Evolutionary conservation across 371 early-diverging fungal genomes (phyloP), one percentile per base, ranked within the genome.

Genomic region (Mucor velutinosus): DNA sequence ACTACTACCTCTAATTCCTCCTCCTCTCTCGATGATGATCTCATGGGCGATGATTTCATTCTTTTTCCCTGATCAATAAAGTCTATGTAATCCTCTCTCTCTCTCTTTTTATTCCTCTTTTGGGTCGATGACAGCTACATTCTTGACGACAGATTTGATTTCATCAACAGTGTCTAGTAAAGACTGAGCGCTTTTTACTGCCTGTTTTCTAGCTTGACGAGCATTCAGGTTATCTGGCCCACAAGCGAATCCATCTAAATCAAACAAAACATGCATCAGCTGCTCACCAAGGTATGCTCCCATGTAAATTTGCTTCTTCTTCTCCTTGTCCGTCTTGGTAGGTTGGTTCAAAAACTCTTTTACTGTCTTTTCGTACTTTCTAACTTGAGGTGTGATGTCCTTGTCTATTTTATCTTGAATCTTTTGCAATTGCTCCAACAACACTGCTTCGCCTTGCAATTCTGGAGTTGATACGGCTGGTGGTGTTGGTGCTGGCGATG

Each of bases 81-180:
- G 19, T 41, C n/a, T 53, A 21, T 51, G 14, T 33, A 4, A 33
- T 33, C 1, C 33, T 19, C 19, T 61, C 32, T 21, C 29, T 60
- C 21, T 32, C 37, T 62, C 15, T 32, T 2, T 60, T 60, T 53
- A 35, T 58, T 35, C 32, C 35, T 58, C 19, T 23, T 58, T 17
- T 58, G 39, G 19, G 29, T 59, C 30, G 19, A 53, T 39, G 4
- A 55, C 43, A 25, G 19, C 19, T 35, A 57, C 39, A 64, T 61
- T 67, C 55, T 69, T 72, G 25, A 72, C 57, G 19, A 70, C 23
- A 1, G 67, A 61, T 47, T 76, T 76, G 27, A 73, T 73, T 51
- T 70, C 74, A 65, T 74, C 74, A 37, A 67, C 51, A 53, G 57
- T 70, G 49, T 74, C 74, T 37, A 74, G 59, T 8, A 74, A 67